Evolutionary conservation across 805 yeast genomes (phyloP).

Genomic region (Danielia oregonensis): DNA sequence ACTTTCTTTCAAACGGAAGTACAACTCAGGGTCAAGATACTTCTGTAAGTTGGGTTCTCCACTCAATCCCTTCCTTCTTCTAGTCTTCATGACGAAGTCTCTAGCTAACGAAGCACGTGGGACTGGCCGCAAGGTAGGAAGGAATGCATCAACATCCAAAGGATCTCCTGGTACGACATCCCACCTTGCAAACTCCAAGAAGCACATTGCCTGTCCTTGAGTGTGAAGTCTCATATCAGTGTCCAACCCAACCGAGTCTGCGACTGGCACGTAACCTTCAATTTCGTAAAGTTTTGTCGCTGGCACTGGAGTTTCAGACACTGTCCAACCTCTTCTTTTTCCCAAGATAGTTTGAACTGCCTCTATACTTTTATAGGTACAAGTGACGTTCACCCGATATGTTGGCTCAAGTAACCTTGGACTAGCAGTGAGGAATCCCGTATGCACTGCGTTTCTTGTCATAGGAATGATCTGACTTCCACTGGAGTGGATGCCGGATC

Average conservation of each 20-base stretch:
- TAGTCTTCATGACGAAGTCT: constrained; percentile 84
- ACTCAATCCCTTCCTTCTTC: constrained; percentile 81
- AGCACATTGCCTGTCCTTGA: constrained; percentile 73
- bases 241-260: constrained; percentile 87
- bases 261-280: constrained; percentile 72
- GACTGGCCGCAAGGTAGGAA: constrained; percentile 76
- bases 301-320: constrained; percentile 50
- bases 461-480: constrained; percentile 79
- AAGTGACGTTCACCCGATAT: constrained; percentile 56
- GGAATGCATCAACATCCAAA: constrained; percentile 56
- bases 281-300: constrained; percentile 69
- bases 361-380: constrained; percentile 45
- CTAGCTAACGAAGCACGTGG: constrained; percentile 68
- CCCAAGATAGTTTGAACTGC: constrained; percentile 49
- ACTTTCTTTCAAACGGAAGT: constrained; percentile 47
- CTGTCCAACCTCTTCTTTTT: constrained; percentile 64
- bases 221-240: constrained; percentile 77
- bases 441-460: constrained; percentile 77
- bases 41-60: constrained; percentile 59
- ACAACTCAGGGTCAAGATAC: constrained; percentile 62
- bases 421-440: constrained; percentile 71
- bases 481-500: constrained; percentile 45
- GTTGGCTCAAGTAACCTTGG: constrained; percentile 84
- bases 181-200: constrained; percentile 68
- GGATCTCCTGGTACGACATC: constrained; percentile 88